A percentile compares a stretch with the other conserved stretches of the same genome.
Evolutionary conservation across 2,329 filamentous ascomycete genomes (phyloP).

Genomic region (Verruconis gallopava): DNA sequence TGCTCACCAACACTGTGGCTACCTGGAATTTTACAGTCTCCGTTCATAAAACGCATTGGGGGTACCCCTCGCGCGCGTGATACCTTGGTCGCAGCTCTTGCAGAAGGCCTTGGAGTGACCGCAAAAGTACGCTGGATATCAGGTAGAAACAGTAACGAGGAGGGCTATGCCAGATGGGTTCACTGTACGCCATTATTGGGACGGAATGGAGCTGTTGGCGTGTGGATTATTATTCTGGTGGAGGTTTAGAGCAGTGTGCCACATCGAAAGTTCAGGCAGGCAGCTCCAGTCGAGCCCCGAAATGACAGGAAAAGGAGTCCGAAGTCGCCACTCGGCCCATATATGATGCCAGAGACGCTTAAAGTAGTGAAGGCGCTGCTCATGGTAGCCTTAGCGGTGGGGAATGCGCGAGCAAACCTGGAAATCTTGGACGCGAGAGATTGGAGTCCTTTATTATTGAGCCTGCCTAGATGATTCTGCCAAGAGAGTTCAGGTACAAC

Average conservation of each 20-base stretch:
- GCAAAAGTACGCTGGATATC: conserved; percentile 56
- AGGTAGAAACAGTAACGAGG: conserved; percentile 19
- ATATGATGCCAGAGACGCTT: not conserved
- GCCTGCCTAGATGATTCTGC: too few species aligned
- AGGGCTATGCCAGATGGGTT: conserved; percentile 58
- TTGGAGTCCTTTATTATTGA: not conserved
- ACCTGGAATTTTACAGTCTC: conserved; percentile 36
- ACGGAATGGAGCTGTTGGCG: conserved; percentile 53
- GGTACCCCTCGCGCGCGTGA: conserved; percentile 39
- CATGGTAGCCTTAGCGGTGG: not conserved
- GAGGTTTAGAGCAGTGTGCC: conserved; percentile 42
- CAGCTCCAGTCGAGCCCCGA: conserved; percentile 19
- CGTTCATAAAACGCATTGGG: conserved; percentile 35
- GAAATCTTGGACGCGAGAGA: not conserved
- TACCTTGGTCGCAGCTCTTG: conserved; percentile 46
- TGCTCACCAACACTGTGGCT: conserved; percentile 37
- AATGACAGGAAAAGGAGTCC: not conserved
- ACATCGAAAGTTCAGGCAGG: conserved; percentile 19
- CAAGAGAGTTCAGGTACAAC: too few species aligned
- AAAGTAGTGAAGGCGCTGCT: not conserved
- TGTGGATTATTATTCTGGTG: conserved; percentile 67
- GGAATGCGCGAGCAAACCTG: not conserved
- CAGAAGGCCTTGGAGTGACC: conserved; percentile 57
- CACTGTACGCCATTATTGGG: conserved; percentile 64
- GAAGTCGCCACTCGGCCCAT: not conserved